phyloP scores from a whole-genome alignment of 768 basidiomycete species.

The Coprinopsis cinerea region DNA sequence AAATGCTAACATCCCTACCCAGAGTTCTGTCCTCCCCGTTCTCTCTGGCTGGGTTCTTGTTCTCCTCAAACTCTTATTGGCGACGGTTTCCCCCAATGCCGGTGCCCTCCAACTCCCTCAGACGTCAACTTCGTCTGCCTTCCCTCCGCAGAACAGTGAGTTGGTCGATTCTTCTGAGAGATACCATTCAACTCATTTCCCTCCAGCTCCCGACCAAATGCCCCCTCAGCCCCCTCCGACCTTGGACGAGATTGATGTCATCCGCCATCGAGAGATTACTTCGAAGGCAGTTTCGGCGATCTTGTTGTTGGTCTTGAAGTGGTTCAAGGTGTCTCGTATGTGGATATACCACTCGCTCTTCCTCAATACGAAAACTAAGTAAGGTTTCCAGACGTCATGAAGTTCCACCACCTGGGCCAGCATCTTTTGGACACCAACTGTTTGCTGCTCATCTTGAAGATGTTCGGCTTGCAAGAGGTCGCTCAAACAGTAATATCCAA shows the following conservation, averaged over 20 bases:
- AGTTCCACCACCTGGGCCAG: slow-evolving; percentile 97
- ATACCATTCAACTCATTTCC: too few relatives aligned
- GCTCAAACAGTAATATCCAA: slow-evolving; percentile 77
- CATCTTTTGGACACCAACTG: slow-evolving; percentile 94
- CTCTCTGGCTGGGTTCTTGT: slow-evolving; percentile 91
- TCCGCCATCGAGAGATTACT: slow-evolving; percentile 93
- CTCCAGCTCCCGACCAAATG: slow-evolving; percentile 56
- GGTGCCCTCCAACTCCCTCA: slow-evolving; percentile 52
- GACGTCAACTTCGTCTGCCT: slow-evolving; percentile 62
- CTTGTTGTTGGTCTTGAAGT: slow-evolving; percentile 82
- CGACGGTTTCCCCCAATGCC: slow-evolving; percentile 83
- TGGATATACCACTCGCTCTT: slow-evolving; percentile 13
- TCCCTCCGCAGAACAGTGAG: slow-evolving; percentile 65
- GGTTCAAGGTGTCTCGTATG: slow-evolving; percentile 98
- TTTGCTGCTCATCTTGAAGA: slow-evolving; percentile 87
- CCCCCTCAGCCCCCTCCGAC: slow-evolving; percentile 65
- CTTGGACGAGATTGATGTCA: slow-evolving; percentile 88
- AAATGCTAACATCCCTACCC: neutral
- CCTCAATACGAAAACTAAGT: too few relatives aligned
- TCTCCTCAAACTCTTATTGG: slow-evolving; percentile 84
- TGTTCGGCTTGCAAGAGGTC: slow-evolving; percentile 97
- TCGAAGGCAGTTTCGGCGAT: slow-evolving; percentile 97
- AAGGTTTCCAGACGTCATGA: slow-evolving; percentile 83
- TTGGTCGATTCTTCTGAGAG: slow-evolving; percentile 22
- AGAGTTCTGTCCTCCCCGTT: slow-evolving; percentile 82